A percentile compares a stretch with the other conserved stretches of the same genome.
phyloP scores from a whole-genome alignment of 495 filamentous ascomycete genomes.

The Jackrogersella minutella region DNA sequence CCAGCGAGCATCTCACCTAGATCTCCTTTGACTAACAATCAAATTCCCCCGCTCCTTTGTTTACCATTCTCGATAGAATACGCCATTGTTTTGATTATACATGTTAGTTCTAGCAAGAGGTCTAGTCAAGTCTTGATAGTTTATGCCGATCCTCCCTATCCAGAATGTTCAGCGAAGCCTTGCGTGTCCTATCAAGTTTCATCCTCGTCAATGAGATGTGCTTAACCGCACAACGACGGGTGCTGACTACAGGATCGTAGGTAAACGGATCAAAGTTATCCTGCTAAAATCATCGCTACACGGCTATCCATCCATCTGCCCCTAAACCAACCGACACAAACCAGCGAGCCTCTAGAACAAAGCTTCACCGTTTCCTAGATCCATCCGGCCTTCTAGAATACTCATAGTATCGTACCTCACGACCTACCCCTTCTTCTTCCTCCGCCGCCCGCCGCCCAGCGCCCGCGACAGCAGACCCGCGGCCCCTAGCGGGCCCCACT shows the following conservation, averaged over 20 bases:
- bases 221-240: not conserved
- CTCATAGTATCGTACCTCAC: not conserved
- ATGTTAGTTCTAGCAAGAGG: not conserved
- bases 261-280: not conserved
- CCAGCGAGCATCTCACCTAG: not conserved
- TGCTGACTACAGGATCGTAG: not conserved
- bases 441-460: not conserved
- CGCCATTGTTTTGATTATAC: not conserved
- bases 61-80: not conserved
- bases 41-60: not conserved
- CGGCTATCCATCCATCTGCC: not conserved
- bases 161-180: not conserved
- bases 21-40: not conserved
- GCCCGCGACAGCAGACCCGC: not conserved
- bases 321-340: not conserved
- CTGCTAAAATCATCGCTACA: not conserved
- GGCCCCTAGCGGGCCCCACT: conserved; percentile 21
- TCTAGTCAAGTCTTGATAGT: not conserved
- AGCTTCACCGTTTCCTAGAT: too few relatives aligned
- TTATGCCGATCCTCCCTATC: not conserved
- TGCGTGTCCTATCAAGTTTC: not conserved
- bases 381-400: too few relatives aligned
- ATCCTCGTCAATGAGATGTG: not conserved
- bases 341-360: too few relatives aligned
- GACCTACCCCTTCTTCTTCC: not conserved